Conservation (phyloP, 1,139 yeast species). For the Candida sp. region DNA sequence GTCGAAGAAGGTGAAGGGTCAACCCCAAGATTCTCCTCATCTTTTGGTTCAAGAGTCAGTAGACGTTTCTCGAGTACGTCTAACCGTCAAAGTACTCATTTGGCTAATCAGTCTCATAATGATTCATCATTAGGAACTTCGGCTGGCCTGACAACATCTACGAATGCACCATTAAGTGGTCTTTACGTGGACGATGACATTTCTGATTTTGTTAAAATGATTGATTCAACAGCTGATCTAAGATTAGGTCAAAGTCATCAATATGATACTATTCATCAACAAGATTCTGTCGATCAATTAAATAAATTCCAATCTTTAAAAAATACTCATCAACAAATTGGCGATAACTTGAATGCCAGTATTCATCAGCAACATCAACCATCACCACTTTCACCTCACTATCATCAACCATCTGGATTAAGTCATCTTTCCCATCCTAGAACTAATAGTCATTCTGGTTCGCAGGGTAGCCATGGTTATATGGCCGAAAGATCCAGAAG, state of each 20-base stretch:
- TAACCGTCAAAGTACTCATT: slow-evolving; percentile 26
- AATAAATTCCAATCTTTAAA: slow-evolving; percentile 36
- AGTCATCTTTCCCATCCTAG: slow-evolving; percentile 3
- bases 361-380: slow-evolving; percentile 19
- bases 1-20: slow-evolving; percentile 21
- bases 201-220: slow-evolving; percentile 74
- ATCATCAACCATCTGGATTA: slow-evolving; percentile 1
- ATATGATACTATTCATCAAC: slow-evolving; percentile 1
- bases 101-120: slow-evolving; percentile 18
- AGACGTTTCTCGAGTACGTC: slow-evolving; percentile 40
- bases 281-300: slow-evolving; percentile 22
- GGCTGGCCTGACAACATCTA: slow-evolving; percentile 34
- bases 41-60: slow-evolving; percentile 53
- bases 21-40: slow-evolving; percentile 51
- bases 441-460: not conserved
- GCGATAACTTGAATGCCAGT: slow-evolving; percentile 51
- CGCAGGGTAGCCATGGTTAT: slow-evolving; percentile 4
- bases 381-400: slow-evolving; percentile 4
- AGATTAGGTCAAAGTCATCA: slow-evolving; percentile 20
- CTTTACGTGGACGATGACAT: slow-evolving; percentile 64
- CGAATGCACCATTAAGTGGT: slow-evolving; percentile 38
- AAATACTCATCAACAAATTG: slow-evolving; percentile 43
- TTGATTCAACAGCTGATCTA: slow-evolving; percentile 64
- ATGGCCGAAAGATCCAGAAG: slow-evolving; percentile 22
- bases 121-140: slow-evolving; percentile 29